Evolutionary conservation across 1,139 yeast species (phyloP).

Genomic region (Scheffersomyces lignicola): DNA sequence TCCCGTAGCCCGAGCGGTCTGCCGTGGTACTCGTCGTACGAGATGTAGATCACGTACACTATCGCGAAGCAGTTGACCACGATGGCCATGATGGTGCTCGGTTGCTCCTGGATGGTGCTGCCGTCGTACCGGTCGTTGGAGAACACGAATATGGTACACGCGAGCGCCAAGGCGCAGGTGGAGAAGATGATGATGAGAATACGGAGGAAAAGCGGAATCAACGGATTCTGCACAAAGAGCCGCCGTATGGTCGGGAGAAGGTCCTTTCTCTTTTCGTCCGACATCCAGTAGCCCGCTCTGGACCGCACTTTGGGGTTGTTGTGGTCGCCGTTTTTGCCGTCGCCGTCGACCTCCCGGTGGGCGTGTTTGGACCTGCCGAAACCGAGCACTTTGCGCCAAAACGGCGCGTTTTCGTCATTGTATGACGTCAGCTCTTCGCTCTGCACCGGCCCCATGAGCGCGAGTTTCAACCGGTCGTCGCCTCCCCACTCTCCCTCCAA

Average conservation of each 20-base stretch:
- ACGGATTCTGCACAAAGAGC: conserved; percentile 70
- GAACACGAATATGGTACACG: conserved; percentile 59
- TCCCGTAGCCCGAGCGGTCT: conserved; percentile 88
- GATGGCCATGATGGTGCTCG: conserved; percentile 91
- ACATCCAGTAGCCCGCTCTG: conserved; percentile 68
- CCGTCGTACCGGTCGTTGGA: conserved; percentile 42
- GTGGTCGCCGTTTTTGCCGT: conserved; percentile 8
- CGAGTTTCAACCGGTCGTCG: conserved; percentile 56
- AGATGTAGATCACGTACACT: conserved; percentile 74
- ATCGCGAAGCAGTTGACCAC: conserved; percentile 80
- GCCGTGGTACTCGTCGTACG: conserved; percentile 89
- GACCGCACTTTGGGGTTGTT: conserved; percentile 42
- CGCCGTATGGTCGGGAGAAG: conserved; percentile 63
- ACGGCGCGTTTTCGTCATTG: conserved; percentile 7
- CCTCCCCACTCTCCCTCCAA: conserved; percentile 66
- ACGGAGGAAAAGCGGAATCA: conserved; percentile 76
- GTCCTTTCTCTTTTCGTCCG: conserved; percentile 60
- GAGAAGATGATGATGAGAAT: conserved; percentile 64
- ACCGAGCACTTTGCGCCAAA: neutral
- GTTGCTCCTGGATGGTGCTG: conserved; percentile 64
- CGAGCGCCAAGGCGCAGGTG: conserved; percentile 63
- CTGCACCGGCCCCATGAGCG: conserved; percentile 44
- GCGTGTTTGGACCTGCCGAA: neutral
- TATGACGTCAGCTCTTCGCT: conserved; percentile 6
- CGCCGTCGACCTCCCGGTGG: neutral